A percentile compares a stretch with the other conserved stretches of the same genome.
Conservation (phyloP, 2,329 filamentous ascomycete genomes). For the Trichoderma aggressivum region DNA sequence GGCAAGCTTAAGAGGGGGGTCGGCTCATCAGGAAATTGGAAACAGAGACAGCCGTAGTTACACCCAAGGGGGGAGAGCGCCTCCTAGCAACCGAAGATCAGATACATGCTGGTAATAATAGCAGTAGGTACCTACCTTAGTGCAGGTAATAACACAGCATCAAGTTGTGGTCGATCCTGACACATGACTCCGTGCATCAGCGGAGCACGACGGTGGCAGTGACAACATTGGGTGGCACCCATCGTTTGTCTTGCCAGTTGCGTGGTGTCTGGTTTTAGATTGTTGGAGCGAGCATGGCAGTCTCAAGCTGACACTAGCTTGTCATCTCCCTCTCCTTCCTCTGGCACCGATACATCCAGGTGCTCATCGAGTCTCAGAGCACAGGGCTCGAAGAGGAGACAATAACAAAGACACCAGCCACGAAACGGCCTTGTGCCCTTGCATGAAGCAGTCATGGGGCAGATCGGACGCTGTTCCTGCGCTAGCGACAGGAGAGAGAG, state of each 20-base stretch:
- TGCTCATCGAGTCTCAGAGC: not conserved
- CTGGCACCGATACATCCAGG: not conserved
- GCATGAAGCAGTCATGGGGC: constrained; percentile 1
- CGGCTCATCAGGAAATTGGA: constrained; percentile 21
- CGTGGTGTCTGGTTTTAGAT: not conserved
- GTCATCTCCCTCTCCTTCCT: not conserved
- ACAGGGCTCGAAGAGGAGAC: not conserved
- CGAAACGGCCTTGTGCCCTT: not conserved
- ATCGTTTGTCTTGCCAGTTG: not conserved
- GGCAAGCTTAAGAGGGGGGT: not conserved
- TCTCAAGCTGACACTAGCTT: not conserved
- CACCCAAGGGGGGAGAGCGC: not conserved
- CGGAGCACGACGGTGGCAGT: constrained; percentile 4
- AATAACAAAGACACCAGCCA: not conserved
- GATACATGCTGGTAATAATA: not conserved
- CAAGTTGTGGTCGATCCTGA: constrained; percentile 4
- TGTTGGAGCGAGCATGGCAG: not conserved
- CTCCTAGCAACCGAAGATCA: constrained; percentile 11
- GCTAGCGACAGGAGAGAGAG: constrained; percentile 4
- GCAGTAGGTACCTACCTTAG: too few species aligned
- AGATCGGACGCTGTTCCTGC: constrained; percentile 18
- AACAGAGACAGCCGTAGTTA: constrained; percentile 12
- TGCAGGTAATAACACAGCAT: not conserved
- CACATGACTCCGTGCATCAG: not conserved
- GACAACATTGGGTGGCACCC: not conserved